These are phyloP conservation scores for Posidonia australis DNA, from an alignment of 106 monocot species.

Conservation along the genomic window DNA sequence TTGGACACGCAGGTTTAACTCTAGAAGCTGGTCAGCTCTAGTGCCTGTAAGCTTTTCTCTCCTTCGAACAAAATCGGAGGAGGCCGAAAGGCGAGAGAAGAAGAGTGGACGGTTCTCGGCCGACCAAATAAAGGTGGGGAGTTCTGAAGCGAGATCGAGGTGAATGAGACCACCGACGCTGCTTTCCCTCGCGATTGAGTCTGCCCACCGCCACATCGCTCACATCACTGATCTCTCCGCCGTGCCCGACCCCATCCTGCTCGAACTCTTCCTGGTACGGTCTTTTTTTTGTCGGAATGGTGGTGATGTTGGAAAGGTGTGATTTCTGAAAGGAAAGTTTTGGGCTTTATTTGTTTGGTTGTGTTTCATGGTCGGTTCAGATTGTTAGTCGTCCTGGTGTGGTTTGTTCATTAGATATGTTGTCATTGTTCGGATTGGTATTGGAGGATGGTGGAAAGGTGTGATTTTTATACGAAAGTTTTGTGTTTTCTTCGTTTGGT, in stretches of 20 bases:
- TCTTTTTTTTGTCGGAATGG: too few relatives aligned
- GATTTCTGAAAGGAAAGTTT: not conserved
- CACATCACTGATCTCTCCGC: constrained; percentile 59
- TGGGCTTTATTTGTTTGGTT: not conserved
- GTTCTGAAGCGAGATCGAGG: not conserved
- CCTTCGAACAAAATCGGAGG: too few relatives aligned
- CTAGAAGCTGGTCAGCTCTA: too few relatives aligned
- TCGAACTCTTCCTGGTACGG: constrained; percentile 54
- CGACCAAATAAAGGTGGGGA: too few relatives aligned
- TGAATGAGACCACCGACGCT: constrained; percentile 39
- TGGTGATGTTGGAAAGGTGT: too few relatives aligned
- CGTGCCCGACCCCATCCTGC: constrained; percentile 50
- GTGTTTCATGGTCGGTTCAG: not conserved
- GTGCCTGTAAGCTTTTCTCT: too few relatives aligned
- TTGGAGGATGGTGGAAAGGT: not conserved
- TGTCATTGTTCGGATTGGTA: not conserved
- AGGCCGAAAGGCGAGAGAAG: too few relatives aligned
- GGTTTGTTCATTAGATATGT: not conserved
- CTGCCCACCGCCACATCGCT: constrained; percentile 44
- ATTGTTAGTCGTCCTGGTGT: not conserved
- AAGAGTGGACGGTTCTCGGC: too few relatives aligned
- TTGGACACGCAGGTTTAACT: too few relatives aligned
- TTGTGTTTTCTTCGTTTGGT: too few relatives aligned
- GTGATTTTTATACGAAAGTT: not conserved
- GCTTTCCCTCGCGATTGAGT: constrained; percentile 60